Conservation (phyloP, 768 basidiomycete species). For the Pleurotus cornucopiae region DNA sequence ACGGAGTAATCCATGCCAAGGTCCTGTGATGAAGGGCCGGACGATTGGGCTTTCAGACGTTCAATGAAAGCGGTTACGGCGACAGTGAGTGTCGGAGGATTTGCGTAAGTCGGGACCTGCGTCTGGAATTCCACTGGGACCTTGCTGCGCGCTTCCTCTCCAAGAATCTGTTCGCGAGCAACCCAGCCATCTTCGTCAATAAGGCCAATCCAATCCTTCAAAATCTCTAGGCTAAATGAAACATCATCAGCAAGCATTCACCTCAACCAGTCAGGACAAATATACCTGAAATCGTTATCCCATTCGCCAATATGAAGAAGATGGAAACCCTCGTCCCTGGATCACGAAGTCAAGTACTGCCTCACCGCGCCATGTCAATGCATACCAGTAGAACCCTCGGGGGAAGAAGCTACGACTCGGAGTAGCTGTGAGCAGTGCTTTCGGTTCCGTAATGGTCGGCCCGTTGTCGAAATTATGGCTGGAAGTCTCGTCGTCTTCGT, state of each 20-base stretch:
- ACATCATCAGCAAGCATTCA: background rate
- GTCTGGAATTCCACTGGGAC: conserved; percentile 89
- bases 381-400: conserved; percentile 92
- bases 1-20: conserved; percentile 63
- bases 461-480: conserved; percentile 36
- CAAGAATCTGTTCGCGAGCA: conserved; percentile 92
- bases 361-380: background rate
- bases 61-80: conserved; percentile 87
- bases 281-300: conserved; percentile 83
- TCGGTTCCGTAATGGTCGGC: conserved; percentile 70
- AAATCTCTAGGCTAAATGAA: conserved; percentile 69
- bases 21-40: conserved; percentile 51
- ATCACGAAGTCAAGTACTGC: background rate
- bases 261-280: background rate
- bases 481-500: conserved; percentile 51
- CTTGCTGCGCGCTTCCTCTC: conserved; percentile 94
- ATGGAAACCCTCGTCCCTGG: conserved; percentile 97
- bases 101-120: conserved; percentile 91
- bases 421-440: conserved; percentile 81
- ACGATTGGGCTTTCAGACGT: conserved; percentile 48
- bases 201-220: conserved; percentile 84
- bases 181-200: conserved; percentile 97
- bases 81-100: conserved; percentile 93
- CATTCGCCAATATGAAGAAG: conserved; percentile 86
- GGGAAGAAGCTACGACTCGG: conserved; percentile 98